Evolutionary conservation across 495 filamentous ascomycete species (phyloP), one percentile per base, ranked within the genome.

Genomic region (Pyronema domesticum): DNA sequence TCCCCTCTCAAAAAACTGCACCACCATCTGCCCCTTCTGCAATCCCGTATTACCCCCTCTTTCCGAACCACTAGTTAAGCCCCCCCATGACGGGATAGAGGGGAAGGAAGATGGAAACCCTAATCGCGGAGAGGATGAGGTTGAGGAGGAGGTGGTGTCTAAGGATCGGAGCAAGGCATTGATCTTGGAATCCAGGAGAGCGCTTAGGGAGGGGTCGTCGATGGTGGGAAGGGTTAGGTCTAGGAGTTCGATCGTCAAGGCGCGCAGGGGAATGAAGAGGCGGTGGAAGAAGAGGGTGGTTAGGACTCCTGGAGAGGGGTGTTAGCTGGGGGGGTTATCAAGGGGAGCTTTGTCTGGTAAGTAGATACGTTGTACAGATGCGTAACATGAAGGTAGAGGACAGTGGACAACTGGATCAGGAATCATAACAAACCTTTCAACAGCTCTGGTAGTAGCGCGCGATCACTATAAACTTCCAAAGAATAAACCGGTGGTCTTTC

Each of bases 241-340:
- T 53, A 96, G 79, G 44, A 96, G 78, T 64, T 98, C 91, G 65
- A 86, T 80, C 44, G 85, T 86, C 45, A 77, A 76, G n/a, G 91
- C 91, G 11, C 78, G 72, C 53, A 95, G 75, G 33, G 84, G 80
- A 54, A 84, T 84, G 72, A 98, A 96, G 74, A 87, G 94, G 57
- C 91, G 85, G 70, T 96, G 88, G 74, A 98, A 98, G 80, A 96
- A 98, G 66, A 98, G 94, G 40, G 89, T 91, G 68, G 95, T 87
- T 50, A 96, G 80, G 62, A 95, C 83, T 56, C 83, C 89, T 96
- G 57, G 7, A 3, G 35, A 3, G 45, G 10, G 10, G 44, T 17
- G 7, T 10, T 37, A 35, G 48, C 48, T 8, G 45, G 10, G 13
- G 7, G 45, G 17, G 1, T 19, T 36, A 35, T 2, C 35, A n/a